Evolutionary conservation across 257 asterid species (phyloP).

Genomic region (Coffea canephora): DNA sequence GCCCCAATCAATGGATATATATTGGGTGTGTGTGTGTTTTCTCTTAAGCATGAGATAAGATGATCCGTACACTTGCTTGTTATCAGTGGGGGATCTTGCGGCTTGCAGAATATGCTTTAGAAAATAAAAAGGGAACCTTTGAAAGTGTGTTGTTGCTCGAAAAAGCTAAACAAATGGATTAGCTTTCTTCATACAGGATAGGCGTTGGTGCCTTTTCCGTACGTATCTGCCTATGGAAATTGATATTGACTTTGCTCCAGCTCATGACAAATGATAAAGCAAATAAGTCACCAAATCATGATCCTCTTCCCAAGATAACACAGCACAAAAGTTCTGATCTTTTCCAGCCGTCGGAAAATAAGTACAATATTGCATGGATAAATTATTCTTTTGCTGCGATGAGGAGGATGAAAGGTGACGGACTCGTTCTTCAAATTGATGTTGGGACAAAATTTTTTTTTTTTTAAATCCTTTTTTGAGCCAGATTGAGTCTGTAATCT

Average conservation of each 20-base stretch:
- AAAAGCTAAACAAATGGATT: conserved; percentile 2
- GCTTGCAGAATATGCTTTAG: neutral
- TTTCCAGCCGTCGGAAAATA: neutral
- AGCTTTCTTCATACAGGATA: neutral
- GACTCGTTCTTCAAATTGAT: neutral
- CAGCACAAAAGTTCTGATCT: neutral
- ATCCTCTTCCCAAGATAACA: neutral
- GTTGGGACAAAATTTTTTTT: neutral
- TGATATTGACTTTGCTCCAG: neutral
- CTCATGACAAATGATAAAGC: conserved; percentile 11
- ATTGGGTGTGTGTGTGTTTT: too few species aligned
- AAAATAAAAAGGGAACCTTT: neutral
- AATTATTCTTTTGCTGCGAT: neutral
- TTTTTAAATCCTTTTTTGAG: too few species aligned
- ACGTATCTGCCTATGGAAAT: neutral
- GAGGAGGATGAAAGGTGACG: neutral
- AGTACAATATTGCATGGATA: too few species aligned
- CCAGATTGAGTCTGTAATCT: neutral
- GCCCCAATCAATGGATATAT: neutral
- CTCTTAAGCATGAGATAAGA: neutral
- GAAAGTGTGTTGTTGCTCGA: neutral
- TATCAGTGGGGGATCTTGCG: neutral
- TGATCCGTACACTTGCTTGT: neutral
- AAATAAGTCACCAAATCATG: neutral
- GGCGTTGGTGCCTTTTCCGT: neutral